Evolutionary conservation across 2,329 filamentous ascomycete genomes (phyloP).

Genomic region (Westerdykella aurantiaca): DNA sequence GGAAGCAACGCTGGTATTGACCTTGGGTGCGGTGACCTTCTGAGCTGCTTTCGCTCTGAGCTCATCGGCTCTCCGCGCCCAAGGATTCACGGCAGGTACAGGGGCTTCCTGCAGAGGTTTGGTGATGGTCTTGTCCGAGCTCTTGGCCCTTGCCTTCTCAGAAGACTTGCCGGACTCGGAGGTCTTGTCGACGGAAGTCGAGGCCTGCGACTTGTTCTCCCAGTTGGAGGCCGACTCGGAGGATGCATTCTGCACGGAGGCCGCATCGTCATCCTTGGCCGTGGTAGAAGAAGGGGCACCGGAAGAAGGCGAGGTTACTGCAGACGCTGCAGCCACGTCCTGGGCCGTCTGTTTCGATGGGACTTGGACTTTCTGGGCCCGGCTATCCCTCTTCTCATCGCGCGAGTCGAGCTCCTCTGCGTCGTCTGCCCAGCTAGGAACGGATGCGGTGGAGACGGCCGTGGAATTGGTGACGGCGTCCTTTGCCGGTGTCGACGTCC

Average conservation of each 20-base stretch:
- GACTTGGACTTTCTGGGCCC: constrained; percentile 9
- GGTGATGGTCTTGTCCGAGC: constrained; percentile 46
- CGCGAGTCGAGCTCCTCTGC: constrained; percentile 37
- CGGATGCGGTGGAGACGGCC: constrained; percentile 25
- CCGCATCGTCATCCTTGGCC: constrained; percentile 56
- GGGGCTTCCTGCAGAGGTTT: constrained; percentile 72
- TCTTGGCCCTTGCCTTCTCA: constrained; percentile 47
- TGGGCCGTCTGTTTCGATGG: constrained; percentile 16
- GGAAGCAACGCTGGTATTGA: not conserved
- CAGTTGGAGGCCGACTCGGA: constrained; percentile 57
- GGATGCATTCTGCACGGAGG: constrained; percentile 57
- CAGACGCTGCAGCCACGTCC: constrained; percentile 10
- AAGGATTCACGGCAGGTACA: constrained; percentile 78
- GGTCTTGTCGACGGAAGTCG: constrained; percentile 60
- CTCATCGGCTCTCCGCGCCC: constrained; percentile 72
- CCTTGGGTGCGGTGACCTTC: constrained; percentile 36
- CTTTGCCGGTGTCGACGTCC: constrained; percentile 39
- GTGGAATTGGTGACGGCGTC: constrained; percentile 26
- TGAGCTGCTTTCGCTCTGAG: constrained; percentile 50
- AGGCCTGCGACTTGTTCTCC: constrained; percentile 59
- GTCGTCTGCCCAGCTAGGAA: constrained; percentile 45
- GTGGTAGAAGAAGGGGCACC: constrained; percentile 50
- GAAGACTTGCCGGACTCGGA: constrained; percentile 46
- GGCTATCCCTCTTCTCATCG: constrained; percentile 24
- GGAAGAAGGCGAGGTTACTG: constrained; percentile 49